A percentile compares a stretch with the other conserved stretches of the same genome.
Evolutionary conservation across 2,329 filamentous ascomycete genomes (phyloP).

Genomic region (Paraphoma chrysanthemicola): DNA sequence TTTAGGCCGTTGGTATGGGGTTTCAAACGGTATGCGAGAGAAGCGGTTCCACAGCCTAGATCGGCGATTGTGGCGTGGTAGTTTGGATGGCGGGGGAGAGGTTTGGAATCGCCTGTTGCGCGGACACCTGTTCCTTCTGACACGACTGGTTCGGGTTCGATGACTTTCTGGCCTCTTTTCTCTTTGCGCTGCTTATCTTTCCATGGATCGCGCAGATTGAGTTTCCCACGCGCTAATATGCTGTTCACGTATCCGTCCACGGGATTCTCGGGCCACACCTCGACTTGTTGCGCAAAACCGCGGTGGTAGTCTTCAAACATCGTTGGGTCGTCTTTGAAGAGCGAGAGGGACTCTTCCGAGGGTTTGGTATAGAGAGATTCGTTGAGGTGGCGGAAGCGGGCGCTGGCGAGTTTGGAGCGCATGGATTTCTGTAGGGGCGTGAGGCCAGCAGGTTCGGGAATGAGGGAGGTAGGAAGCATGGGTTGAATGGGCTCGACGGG

Average conservation of each 20-base stretch:
- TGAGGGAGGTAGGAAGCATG: conserved; percentile 42
- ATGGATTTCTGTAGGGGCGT: conserved; percentile 94
- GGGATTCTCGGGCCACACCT: conserved; percentile 95
- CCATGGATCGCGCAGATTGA: conserved; percentile 47
- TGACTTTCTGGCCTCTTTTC: conserved; percentile 29
- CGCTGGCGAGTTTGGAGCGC: conserved; percentile 92
- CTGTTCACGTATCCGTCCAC: conserved; percentile 83
- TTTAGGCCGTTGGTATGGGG: conserved; percentile 69
- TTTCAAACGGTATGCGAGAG: conserved; percentile 74
- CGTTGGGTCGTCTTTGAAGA: conserved; percentile 85
- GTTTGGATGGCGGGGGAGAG: conserved; percentile 74
- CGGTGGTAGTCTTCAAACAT: conserved; percentile 97
- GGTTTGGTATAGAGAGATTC: conserved; percentile 94
- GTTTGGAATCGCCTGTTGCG: conserved; percentile 41
- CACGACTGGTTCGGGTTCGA: conserved; percentile 10
- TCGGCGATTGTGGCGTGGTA: conserved; percentile 82
- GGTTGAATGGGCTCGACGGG: conserved; percentile 25
- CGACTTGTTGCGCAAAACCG: conserved; percentile 93
- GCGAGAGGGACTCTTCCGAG: conserved; percentile 78
- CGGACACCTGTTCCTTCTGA: conserved; percentile 13
- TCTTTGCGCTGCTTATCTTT: conserved; percentile 51
- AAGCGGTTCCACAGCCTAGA: conserved; percentile 90
- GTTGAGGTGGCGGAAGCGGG: conserved; percentile 96
- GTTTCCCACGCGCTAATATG: conserved; percentile 71
- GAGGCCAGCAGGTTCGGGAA: conserved; percentile 64